Conservation (phyloP, 108 stramenopile genomes). For the Fragilariopsis cylindrus region DNA sequence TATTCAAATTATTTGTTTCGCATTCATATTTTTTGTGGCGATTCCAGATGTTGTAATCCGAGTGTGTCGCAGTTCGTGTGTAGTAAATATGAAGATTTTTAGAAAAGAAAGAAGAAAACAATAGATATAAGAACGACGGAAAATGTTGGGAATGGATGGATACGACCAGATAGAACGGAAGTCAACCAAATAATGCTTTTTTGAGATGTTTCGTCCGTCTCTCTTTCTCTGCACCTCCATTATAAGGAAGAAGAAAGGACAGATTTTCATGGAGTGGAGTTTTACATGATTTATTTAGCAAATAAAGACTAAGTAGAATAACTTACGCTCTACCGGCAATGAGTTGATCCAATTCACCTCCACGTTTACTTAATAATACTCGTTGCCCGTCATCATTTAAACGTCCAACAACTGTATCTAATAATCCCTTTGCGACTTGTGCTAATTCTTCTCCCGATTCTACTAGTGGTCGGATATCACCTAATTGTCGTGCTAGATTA, state of each 20-base stretch:
- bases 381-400: constrained; percentile 68
- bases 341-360: constrained; percentile 68
- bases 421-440: constrained; percentile 75
- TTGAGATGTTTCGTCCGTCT: background rate
- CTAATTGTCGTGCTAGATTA: constrained; percentile 61
- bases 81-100: too few relatives aligned
- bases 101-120: too few relatives aligned
- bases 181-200: too few relatives aligned
- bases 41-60: too few relatives aligned
- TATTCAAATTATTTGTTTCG: background rate
- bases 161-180: too few relatives aligned
- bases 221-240: background rate
- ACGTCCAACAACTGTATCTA: constrained; percentile 79
- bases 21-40: too few relatives aligned
- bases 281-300: background rate
- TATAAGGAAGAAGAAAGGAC: background rate
- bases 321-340: constrained; percentile 79
- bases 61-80: too few relatives aligned
- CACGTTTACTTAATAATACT: constrained; percentile 36
- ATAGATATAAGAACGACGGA: too few relatives aligned
- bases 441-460: constrained; percentile 76
- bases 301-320: too few relatives aligned
- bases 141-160: too few relatives aligned
- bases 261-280: background rate
- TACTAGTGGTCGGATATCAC: constrained; percentile 79